A percentile compares a stretch with the other conserved stretches of the same genome.
phyloP scores from a whole-genome alignment of 257 asterid genomes.

The Oldenlandia corymbosa region DNA sequence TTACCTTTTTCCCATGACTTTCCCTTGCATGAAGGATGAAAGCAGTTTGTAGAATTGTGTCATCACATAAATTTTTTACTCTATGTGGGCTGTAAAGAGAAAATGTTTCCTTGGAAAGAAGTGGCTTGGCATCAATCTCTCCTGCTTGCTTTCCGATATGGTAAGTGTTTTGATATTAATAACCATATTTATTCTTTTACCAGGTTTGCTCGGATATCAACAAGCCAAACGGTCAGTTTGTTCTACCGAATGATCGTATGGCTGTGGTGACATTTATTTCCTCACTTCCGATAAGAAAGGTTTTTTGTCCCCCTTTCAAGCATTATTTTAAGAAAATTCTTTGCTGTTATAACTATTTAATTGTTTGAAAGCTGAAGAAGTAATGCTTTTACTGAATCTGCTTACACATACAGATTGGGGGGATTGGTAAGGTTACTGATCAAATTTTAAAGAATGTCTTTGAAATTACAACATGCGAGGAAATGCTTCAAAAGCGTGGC shows the following conservation, averaged over 20 bases:
- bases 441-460: slow-evolving; percentile 64
- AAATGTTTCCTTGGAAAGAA: neutral
- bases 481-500: slow-evolving; percentile 72
- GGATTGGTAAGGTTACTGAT: slow-evolving; percentile 96
- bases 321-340: neutral
- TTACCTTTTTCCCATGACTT: neutral
- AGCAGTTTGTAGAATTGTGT: no score
- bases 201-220: slow-evolving; percentile 96
- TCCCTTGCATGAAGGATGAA: neutral
- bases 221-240: slow-evolving; percentile 94
- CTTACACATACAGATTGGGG: slow-evolving; percentile 60
- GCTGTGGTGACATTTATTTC: slow-evolving; percentile 89
- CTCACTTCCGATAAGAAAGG: slow-evolving; percentile 93
- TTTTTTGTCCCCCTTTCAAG: slow-evolving; percentile 16
- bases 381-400: neutral
- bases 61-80: neutral
- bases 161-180: neutral
- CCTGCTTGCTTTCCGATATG: neutral
- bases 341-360: neutral
- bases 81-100: neutral
- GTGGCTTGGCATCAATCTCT: neutral
- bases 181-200: slow-evolving; percentile 4
- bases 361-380: slow-evolving; percentile 4
- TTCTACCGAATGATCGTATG: slow-evolving; percentile 69
- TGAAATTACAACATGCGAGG: slow-evolving; percentile 78